Percentiles rank a stretch among this genome's conserved stretches.
Conservation (phyloP, 495 filamentous ascomycete species). For the Penicillium nucicola region DNA sequence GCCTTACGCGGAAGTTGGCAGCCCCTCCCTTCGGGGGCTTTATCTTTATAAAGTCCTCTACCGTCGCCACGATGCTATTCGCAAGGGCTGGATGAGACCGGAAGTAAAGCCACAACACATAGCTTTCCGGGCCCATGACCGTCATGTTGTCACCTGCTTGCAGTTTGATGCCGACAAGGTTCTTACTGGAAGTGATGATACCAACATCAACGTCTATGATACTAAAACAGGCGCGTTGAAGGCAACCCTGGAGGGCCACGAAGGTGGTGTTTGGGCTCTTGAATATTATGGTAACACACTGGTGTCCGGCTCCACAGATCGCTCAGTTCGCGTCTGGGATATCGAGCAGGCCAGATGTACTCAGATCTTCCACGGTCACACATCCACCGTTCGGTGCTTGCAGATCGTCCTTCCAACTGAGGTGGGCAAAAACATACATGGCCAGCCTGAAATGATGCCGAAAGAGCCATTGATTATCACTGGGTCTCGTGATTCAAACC, state of each 20-base stretch:
- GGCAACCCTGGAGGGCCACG: conserved; percentile 82
- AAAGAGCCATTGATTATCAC: conserved; percentile 94
- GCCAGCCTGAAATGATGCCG: conserved; percentile 82
- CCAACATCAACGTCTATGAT: conserved; percentile 97
- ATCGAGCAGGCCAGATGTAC: conserved; percentile 88
- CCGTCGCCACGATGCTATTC: conserved; percentile 83
- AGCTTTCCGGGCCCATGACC: conserved; percentile 91
- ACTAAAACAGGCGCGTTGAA: conserved; percentile 88
- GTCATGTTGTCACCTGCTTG: conserved; percentile 95
- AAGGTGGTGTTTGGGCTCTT: conserved; percentile 96
- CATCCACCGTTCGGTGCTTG: conserved; percentile 92
- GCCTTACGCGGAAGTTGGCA: conserved; percentile 75
- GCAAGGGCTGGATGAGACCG: conserved; percentile 83
- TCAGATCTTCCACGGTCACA: conserved; percentile 95
- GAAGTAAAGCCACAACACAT: conserved; percentile 88
- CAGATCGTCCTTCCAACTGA: conserved; percentile 89
- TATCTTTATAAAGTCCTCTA: conserved; percentile 98
- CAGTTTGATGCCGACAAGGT: conserved; percentile 99
- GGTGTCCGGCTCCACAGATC: conserved; percentile 94
- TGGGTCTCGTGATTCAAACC: conserved; percentile 89
- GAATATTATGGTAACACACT: conserved; percentile 94
- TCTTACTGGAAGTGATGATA: conserved; percentile 95
- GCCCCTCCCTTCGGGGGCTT: conserved; percentile 72
- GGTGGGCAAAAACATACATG: conserved; percentile 67
- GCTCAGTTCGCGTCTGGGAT: conserved; percentile 96